phyloP scores from a whole-genome alignment of 768 basidiomycete species.

The Cystofilobasidium macerans region DNA sequence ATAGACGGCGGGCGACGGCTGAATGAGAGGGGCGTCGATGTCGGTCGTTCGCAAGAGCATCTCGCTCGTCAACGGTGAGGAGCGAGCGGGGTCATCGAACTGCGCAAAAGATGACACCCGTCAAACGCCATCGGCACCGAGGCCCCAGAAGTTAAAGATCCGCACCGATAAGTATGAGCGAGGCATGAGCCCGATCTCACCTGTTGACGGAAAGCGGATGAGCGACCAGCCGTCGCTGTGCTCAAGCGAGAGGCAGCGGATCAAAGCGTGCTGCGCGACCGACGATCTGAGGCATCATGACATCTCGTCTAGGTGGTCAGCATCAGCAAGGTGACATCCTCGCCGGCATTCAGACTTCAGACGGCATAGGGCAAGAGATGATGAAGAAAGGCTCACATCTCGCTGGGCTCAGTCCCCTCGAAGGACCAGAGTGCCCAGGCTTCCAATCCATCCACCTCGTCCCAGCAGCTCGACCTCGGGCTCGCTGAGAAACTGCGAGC shows the following conservation, averaged over 20 bases:
- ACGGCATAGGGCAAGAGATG: neutral
- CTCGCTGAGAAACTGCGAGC: neutral
- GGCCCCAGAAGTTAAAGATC: neutral
- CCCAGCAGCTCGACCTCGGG: neutral
- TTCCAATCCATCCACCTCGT: neutral
- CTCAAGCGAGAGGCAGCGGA: neutral
- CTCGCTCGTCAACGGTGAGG: neutral
- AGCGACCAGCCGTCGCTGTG: conserved; percentile 22
- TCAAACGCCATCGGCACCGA: neutral
- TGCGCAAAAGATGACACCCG: neutral
- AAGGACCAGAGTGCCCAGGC: conserved; percentile 22
- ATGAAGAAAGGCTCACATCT: conserved; percentile 13
- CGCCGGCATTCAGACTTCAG: neutral
- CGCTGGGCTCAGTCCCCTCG: conserved; percentile 3
- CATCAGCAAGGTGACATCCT: neutral
- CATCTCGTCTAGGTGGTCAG: neutral
- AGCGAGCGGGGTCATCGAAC: neutral
- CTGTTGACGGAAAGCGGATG: conserved; percentile 7
- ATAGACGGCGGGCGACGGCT: neutral
- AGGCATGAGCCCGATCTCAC: conserved; percentile 20
- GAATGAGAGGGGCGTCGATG: neutral
- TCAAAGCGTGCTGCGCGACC: neutral
- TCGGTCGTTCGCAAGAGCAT: neutral
- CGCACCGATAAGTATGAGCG: conserved; percentile 18
- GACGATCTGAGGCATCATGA: conserved; percentile 1